Base-by-base conservation (phyloP, 768 basidiomycete species). In the Termitomyces sp. region DNA sequence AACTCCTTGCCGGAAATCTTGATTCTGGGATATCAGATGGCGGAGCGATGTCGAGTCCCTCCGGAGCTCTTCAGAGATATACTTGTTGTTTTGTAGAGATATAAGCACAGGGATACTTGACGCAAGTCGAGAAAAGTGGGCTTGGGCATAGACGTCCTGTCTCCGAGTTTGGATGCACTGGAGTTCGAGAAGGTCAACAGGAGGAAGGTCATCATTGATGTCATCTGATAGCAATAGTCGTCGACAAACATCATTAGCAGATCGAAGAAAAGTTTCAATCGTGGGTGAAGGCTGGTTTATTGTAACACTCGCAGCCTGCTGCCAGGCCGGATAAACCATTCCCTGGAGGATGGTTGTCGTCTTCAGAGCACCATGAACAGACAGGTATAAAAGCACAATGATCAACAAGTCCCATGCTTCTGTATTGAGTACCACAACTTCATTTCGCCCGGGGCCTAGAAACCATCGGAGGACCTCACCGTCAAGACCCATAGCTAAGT, bases 251-350 rank as follows among this genome's bases (percentile, higher is more conserved):
- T 74, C 73, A 64, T 89, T 92, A 25, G 87, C 85, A 7, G 88
- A 83, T 42, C 76, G 77, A 34, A 94, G 74, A 58, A 86, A 85
- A 4, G 78, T 76, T 48, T 81, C 76, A 3, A 81, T 71, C n/a
- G 78, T 67, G 31, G 75, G 71, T 0, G 74, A 74, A 58, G 81
- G 77, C 43, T 76, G 74, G 29, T 67, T 68, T 0, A 70, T 66
- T 1, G 73, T 67, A 47, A 77, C 69, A 10, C 73, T 72, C 12
- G 85, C 83, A n/a, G 78, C 82, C 25, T 82, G 74, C 54, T 79
- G 76, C 92, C 91, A 94, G 5, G 86, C 84, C 20, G 89, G 90
- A 70, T 91, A 92, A n/a, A 92, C 81, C 17, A 94, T 71, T 14
- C 91, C 90, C 58, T 80, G 76, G 43, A 94, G 73, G 49, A 94